Conservation (phyloP, 192 early-diverging fungal species). For the Linnemannia zychae region DNA sequence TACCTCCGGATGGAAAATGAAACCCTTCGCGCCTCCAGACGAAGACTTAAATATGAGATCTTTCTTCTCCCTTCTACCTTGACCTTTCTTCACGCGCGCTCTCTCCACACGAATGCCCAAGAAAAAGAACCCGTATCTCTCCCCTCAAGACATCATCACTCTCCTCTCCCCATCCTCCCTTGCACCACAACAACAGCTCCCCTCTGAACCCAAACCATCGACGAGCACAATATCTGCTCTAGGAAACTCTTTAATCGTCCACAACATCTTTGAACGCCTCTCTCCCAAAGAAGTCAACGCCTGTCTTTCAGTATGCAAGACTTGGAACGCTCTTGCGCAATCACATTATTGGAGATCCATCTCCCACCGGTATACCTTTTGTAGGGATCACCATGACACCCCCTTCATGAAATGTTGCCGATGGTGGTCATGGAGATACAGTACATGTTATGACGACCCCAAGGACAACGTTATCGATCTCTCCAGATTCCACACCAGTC, state of each 20-base stretch:
- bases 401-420: no score
- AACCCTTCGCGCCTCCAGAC: no score
- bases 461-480: rapidly evolving
- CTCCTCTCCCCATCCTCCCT: neutral
- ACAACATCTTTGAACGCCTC: neutral
- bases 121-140: conserved; percentile 1
- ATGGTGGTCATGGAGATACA: neutral
- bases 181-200: neutral
- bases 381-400: neutral
- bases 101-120: neutral
- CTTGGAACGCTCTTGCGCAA: neutral
- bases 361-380: neutral
- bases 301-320: neutral
- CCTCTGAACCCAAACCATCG: neutral
- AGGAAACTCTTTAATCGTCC: neutral
- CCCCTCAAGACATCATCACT: neutral
- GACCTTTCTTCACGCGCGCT: no score
- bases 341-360: neutral
- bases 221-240: neutral
- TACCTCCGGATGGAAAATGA: no score
- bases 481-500: neutral
- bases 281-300: neutral
- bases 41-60: no score
- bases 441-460: no score
- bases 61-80: no score